These are phyloP conservation scores for Kodamaea laetipori DNA, from an alignment of 805 yeast species.

Conservation along the genomic window DNA sequence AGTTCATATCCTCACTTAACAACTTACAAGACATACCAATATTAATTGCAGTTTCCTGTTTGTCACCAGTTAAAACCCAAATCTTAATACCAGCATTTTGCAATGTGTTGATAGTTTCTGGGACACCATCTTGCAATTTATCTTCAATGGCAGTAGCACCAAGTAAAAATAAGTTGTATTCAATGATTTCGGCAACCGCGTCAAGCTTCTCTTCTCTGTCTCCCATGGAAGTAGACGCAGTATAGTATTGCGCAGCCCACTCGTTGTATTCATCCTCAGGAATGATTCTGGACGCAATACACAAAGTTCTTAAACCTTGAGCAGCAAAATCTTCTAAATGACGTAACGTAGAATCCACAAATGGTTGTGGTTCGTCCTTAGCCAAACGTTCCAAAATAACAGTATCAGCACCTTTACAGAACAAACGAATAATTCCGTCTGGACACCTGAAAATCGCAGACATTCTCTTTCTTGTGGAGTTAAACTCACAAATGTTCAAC, in stretches of 20 bases:
- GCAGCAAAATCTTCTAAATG: slow-evolving; percentile 96
- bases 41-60: slow-evolving; percentile 98
- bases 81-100: slow-evolving; percentile 96
- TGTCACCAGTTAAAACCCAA: slow-evolving; percentile 98
- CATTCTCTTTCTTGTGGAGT: slow-evolving; percentile 97
- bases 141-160: slow-evolving; percentile 99
- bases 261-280: slow-evolving; percentile 72
- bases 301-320: slow-evolving; percentile 91
- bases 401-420: slow-evolving; percentile 97
- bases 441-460: slow-evolving; percentile 93
- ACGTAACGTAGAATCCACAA: slow-evolving; percentile 75
- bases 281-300: slow-evolving; percentile 83
- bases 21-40: slow-evolving; percentile 98
- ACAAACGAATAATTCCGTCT: slow-evolving; percentile 84
- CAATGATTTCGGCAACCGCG: slow-evolving; percentile 87
- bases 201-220: slow-evolving; percentile 77
- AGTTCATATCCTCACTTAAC: slow-evolving; percentile 92
- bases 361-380: slow-evolving; percentile 63
- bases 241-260: slow-evolving; percentile 69
- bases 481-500: slow-evolving; percentile 91
- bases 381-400: slow-evolving; percentile 86
- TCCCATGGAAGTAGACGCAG: slow-evolving; percentile 80
- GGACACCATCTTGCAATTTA: slow-evolving; percentile 96
- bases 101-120: slow-evolving; percentile 91
- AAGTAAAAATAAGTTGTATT: slow-evolving; percentile 70